Evolutionary conservation across 2,329 filamentous ascomycete genomes (phyloP).

Genomic region (Neonectria coccinea): DNA sequence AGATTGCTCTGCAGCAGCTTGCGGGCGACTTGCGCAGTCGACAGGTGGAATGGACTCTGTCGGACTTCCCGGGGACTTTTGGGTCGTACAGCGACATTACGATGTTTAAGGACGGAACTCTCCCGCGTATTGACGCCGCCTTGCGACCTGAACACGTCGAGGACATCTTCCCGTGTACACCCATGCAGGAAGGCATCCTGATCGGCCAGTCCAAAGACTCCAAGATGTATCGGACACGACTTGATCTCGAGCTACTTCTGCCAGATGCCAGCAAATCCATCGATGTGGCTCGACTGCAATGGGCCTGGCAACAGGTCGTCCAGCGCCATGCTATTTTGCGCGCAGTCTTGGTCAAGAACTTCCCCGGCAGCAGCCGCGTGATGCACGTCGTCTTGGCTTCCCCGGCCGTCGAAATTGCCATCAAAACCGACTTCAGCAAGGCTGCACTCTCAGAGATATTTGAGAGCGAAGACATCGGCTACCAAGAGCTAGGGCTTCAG

Average conservation of each 20-base stretch:
- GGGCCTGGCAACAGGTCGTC: slow-evolving; percentile 29
- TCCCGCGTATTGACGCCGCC: too few relatives aligned
- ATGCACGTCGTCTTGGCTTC: slow-evolving; percentile 22
- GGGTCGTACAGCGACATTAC: neutral
- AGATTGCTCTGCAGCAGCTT: too few relatives aligned
- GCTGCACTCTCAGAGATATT: neutral
- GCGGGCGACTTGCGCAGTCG: too few relatives aligned
- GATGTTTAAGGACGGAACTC: too few relatives aligned
- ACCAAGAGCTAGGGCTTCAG: slow-evolving; percentile 1
- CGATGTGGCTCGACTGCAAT: slow-evolving; percentile 14
- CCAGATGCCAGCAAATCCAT: slow-evolving; percentile 14
- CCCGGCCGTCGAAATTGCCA: neutral
- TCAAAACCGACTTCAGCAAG: neutral
- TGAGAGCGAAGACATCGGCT: too few relatives aligned
- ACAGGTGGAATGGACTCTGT: too few relatives aligned
- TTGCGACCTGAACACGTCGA: slow-evolving; percentile 9
- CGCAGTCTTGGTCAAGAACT: slow-evolving; percentile 20
- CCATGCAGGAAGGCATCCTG: slow-evolving; percentile 35
- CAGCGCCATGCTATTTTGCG: slow-evolving; percentile 31
- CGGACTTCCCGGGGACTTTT: too few relatives aligned
- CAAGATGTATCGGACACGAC: slow-evolving; percentile 7
- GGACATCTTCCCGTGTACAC: slow-evolving; percentile 28
- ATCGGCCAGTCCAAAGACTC: slow-evolving; percentile 25
- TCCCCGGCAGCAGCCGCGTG: slow-evolving; percentile 9
- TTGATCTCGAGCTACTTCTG: neutral